These are phyloP conservation scores for Globomyces pollinis-pini DNA, from an alignment of 192 early-diverging fungal species.

Conservation along the genomic window DNA sequence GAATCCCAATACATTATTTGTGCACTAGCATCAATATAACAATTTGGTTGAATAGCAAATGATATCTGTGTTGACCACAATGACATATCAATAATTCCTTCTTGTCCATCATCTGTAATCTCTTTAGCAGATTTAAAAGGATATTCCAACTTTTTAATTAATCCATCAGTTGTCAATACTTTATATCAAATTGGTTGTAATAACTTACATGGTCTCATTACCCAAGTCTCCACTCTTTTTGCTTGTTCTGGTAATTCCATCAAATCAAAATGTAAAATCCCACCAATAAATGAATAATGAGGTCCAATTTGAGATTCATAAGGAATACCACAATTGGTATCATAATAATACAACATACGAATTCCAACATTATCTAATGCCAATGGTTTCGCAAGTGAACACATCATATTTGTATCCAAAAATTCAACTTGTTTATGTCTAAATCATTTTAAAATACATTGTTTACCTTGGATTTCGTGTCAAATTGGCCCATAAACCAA, in stretches of 20 bases:
- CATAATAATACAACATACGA: constrained; percentile 34
- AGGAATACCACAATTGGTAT: constrained; percentile 13
- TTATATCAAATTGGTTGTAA: constrained; percentile 13
- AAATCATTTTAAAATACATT: constrained; percentile 13
- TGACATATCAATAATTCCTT: constrained; percentile 17
- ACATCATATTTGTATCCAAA: constrained; percentile 22
- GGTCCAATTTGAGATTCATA: constrained; percentile 16
- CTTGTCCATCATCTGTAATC: constrained; percentile 20
- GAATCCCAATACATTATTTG: constrained; percentile 41
- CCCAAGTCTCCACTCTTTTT: constrained; percentile 33
- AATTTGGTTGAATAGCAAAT: constrained; percentile 23
- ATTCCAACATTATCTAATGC: constrained; percentile 40
- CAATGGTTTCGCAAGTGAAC: constrained; percentile 44
- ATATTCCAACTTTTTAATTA: constrained; percentile 30
- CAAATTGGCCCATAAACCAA: constrained; percentile 48
- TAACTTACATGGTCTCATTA: constrained; percentile 39
- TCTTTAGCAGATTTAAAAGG: constrained; percentile 43
- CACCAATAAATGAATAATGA: constrained; percentile 32
- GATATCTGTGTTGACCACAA: constrained; percentile 39
- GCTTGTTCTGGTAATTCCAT: constrained; percentile 47
- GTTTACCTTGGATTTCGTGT: constrained; percentile 45
- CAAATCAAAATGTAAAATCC: constrained; percentile 38
- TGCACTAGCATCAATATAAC: constrained; percentile 27
- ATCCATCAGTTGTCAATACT: constrained; percentile 32
- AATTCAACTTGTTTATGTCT: constrained; percentile 47